Percentiles rank a stretch among this genome's conserved stretches.
Conservation (phyloP, 177 flowering plant genomes). For the Vitis hybrid region DNA sequence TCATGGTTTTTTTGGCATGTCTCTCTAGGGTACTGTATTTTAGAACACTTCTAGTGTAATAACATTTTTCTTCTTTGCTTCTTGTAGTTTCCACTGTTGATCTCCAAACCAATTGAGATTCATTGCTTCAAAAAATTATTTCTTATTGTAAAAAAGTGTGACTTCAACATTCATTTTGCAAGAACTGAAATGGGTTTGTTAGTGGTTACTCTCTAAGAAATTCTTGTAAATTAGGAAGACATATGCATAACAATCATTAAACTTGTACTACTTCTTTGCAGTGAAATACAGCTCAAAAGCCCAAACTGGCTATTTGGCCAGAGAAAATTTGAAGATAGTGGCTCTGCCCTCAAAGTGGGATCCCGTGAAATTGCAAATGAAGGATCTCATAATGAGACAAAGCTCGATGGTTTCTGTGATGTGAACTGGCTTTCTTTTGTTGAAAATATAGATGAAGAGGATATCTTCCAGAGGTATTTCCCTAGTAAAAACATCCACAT, state of each 20-base stretch:
- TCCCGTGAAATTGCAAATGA: conserved; percentile 36
- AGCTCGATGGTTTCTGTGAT: conserved; percentile 36
- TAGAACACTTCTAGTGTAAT: too few species aligned
- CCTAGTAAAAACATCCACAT: neutral
- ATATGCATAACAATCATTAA: neutral
- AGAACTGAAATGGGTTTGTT: neutral
- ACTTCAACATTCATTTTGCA: neutral
- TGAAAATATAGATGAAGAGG: conserved; percentile 59
- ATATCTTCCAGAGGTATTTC: conserved; percentile 67
- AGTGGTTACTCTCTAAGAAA: neutral
- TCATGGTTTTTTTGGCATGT: too few species aligned
- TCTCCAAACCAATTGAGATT: neutral
- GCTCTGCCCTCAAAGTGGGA: conserved; percentile 42
- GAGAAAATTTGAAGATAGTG: conserved; percentile 73
- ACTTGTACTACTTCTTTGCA: conserved; percentile 29
- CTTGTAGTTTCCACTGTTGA: neutral
- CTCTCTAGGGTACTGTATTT: too few species aligned
- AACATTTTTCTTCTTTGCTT: too few species aligned
- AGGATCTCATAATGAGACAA: conserved; percentile 27
- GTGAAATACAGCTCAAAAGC: conserved; percentile 94
- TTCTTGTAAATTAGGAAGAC: neutral
- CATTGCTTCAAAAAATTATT: neutral
- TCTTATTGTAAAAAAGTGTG: neutral
- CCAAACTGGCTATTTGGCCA: conserved; percentile 99
- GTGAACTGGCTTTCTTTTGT: conserved; percentile 61